Percentiles rank a stretch among this genome's conserved stretches.
Conservation (phyloP, 495 filamentous ascomycete species). For the Coniosporium apollinis region DNA sequence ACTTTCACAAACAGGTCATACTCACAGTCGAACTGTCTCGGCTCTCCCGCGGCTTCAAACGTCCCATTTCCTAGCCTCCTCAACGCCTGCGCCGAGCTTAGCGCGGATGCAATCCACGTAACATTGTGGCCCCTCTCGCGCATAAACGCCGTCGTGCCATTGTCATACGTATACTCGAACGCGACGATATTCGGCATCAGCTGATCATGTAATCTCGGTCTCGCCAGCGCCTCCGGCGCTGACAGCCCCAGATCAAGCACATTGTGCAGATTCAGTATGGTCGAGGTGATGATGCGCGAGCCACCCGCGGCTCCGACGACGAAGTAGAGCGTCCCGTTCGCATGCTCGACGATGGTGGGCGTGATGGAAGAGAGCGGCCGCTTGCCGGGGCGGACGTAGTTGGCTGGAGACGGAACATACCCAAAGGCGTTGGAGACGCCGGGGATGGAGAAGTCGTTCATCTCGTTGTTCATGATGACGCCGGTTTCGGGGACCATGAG, state of each 20-base stretch:
- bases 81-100: slow-evolving; percentile 57
- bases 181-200: slow-evolving; percentile 48
- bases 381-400: slow-evolving; percentile 69
- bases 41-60: slow-evolving; percentile 62
- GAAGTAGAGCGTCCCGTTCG: slow-evolving; percentile 52
- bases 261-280: slow-evolving; percentile 58
- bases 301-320: slow-evolving; percentile 68
- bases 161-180: slow-evolving; percentile 59
- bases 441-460: slow-evolving; percentile 80
- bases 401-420: slow-evolving; percentile 59
- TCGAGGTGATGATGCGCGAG: slow-evolving; percentile 74
- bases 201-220: slow-evolving; percentile 69
- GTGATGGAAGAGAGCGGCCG: slow-evolving; percentile 67
- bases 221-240: slow-evolving; percentile 41
- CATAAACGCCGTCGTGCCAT: slow-evolving; percentile 49
- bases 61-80: slow-evolving; percentile 52
- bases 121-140: slow-evolving; percentile 51
- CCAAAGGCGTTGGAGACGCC: slow-evolving; percentile 61
- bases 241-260: slow-evolving; percentile 48
- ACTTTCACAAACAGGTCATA: no score
- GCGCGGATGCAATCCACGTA: slow-evolving; percentile 45
- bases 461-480: slow-evolving; percentile 86
- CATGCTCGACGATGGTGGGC: slow-evolving; percentile 53
- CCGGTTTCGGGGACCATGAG: slow-evolving; percentile 68
- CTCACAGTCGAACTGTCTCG: slow-evolving; percentile 58